Percentiles rank a stretch among this genome's conserved stretches.
Conservation (phyloP, 495 filamentous ascomycete genomes). For the Penicillium cataractarum region DNA sequence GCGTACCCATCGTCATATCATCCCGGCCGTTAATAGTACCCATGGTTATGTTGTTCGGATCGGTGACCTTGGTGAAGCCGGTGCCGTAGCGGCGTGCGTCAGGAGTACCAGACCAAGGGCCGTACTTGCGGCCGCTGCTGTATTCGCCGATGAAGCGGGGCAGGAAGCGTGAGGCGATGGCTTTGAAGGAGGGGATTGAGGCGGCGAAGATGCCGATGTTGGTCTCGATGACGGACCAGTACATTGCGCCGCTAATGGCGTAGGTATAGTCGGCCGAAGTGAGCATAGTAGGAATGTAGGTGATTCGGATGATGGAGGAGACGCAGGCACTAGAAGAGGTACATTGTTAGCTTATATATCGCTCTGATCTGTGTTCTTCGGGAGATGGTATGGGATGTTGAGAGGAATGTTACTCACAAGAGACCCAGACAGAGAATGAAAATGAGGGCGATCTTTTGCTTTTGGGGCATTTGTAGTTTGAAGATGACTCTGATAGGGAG, state of each 20-base stretch:
- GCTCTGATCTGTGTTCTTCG: not conserved
- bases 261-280: conserved; percentile 39
- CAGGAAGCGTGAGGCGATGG: conserved; percentile 45
- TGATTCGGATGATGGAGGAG: conserved; percentile 49
- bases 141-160: conserved; percentile 46
- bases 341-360: not conserved
- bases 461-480: conserved; percentile 39
- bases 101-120: conserved; percentile 29
- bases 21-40: conserved; percentile 20
- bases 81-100: conserved; percentile 29
- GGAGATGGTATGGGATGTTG: not conserved
- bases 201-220: conserved; percentile 47
- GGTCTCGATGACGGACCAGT: conserved; percentile 50
- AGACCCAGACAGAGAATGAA: conserved; percentile 46
- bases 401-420: conserved; percentile 35
- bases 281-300: conserved; percentile 45
- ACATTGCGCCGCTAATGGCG: conserved; percentile 47
- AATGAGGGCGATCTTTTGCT: conserved; percentile 39
- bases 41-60: conserved; percentile 27
- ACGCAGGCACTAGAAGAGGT: conserved; percentile 37
- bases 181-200: conserved; percentile 49
- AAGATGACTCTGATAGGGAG: conserved; percentile 47
- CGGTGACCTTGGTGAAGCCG: conserved; percentile 37
- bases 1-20: conserved; percentile 29
- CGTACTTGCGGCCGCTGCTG: conserved; percentile 35